These are phyloP conservation scores for Fusarium sp. DNA, from an alignment of 2,329 filamentous ascomycete genomes.

Conservation along the genomic window DNA sequence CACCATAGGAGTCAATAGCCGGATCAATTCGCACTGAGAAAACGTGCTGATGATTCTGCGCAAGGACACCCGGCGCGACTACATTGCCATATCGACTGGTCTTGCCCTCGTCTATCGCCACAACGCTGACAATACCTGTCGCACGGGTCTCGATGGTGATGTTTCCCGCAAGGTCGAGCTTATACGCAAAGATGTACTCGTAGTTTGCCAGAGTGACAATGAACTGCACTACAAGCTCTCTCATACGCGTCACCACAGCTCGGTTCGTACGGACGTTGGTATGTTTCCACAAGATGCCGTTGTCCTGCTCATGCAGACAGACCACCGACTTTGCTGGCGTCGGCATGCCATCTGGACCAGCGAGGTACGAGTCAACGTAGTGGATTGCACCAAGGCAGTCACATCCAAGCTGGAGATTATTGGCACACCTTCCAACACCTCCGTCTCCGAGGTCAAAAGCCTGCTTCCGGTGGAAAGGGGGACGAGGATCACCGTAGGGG, in stretches of 20 bases:
- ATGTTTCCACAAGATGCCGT: constrained; percentile 80
- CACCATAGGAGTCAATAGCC: constrained; percentile 66
- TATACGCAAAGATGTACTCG: constrained; percentile 70
- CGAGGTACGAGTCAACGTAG: constrained; percentile 71
- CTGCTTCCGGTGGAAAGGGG: constrained; percentile 77
- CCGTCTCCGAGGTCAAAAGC: constrained; percentile 82
- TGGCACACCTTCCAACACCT: constrained; percentile 76
- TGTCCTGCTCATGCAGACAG: constrained; percentile 79
- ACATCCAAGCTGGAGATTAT: constrained; percentile 78
- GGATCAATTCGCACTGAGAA: constrained; percentile 77
- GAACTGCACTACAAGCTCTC: constrained; percentile 77
- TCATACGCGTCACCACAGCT: constrained; percentile 71
- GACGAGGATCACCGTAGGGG: constrained; percentile 76
- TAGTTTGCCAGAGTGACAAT: constrained; percentile 80
- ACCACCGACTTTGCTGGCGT: constrained; percentile 70
- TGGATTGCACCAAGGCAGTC: constrained; percentile 79
- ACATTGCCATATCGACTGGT: constrained; percentile 70
- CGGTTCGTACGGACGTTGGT: constrained; percentile 75
- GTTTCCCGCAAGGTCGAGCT: constrained; percentile 73
- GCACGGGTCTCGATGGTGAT: constrained; percentile 75
- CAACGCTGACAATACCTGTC: constrained; percentile 75
- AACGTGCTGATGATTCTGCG: constrained; percentile 79
- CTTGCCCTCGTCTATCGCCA: constrained; percentile 71
- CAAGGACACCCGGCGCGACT: constrained; percentile 74
- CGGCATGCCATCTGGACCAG: constrained; percentile 67